Conservation (phyloP, 768 basidiomycete genomes). For the Scleroderma bovista region DNA sequence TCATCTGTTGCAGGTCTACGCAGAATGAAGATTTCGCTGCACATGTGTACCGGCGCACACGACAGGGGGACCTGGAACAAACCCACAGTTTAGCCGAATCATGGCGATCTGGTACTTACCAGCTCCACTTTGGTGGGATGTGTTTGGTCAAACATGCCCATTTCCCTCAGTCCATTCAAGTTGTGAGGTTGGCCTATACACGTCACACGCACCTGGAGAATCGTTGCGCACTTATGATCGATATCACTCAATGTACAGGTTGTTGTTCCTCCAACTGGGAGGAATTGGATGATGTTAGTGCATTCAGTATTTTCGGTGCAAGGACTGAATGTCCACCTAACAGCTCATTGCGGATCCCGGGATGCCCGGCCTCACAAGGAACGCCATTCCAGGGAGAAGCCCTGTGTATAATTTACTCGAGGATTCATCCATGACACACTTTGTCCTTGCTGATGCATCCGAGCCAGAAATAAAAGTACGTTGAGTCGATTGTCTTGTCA, state of each 20-base stretch:
- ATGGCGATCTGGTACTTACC: not conserved
- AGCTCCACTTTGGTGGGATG: not conserved
- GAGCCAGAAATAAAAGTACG: not conserved
- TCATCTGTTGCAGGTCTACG: not conserved
- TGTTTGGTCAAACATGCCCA: not conserved
- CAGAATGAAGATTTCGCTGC: not conserved
- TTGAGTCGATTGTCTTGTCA: not conserved
- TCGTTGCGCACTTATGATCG: not conserved
- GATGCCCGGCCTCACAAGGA: not conserved
- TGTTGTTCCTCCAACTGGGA: not conserved
- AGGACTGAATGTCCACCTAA: not conserved
- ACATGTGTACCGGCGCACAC: not conserved
- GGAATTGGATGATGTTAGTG: not conserved
- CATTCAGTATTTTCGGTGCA: not conserved
- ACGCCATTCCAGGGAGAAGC: not conserved
- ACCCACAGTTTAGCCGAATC: not conserved
- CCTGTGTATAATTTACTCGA: not conserved
- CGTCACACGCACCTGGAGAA: not conserved
- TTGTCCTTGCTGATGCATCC: not conserved
- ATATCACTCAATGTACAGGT: not conserved
- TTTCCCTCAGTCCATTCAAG: not conserved
- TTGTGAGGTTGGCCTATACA: not conserved
- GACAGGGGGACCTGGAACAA: not conserved
- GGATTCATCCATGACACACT: not conserved
- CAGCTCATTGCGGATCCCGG: not conserved